Percentiles rank a stretch among this genome's conserved stretches.
phyloP scores from a whole-genome alignment of 192 early-diverging fungal species.

The Linnemannia hyalina region DNA sequence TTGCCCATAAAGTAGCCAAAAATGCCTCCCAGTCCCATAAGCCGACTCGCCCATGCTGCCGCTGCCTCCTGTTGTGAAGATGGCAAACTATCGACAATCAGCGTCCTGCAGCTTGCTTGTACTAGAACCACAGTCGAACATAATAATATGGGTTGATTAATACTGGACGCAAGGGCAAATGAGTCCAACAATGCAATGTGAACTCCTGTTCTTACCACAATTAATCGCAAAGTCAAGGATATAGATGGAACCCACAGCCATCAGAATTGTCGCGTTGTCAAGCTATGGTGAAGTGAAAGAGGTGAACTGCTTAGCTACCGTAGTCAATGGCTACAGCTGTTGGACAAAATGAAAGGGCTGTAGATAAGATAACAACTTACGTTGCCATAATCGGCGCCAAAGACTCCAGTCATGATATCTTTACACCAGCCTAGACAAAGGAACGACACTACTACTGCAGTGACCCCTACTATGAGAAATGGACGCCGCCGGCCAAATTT shows the following conservation, averaged over 20 bases:
- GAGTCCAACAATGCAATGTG: background rate
- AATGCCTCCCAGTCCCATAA: constrained; percentile 90
- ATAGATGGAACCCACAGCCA: constrained; percentile 89
- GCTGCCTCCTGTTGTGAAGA: constrained; percentile 86
- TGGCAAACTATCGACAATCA: constrained; percentile 89
- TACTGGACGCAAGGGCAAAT: background rate
- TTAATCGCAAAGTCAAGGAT: constrained; percentile 96
- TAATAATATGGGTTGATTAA: background rate
- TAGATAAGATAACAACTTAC: constrained; percentile 53
- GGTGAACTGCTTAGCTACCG: background rate
- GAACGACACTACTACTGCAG: constrained; percentile 73
- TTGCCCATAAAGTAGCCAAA: constrained; percentile 93
- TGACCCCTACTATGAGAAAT: constrained; percentile 84
- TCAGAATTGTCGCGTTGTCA: constrained; percentile 60
- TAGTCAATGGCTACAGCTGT: background rate
- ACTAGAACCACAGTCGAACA: constrained; percentile 56
- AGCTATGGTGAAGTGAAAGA: constrained; percentile 10
- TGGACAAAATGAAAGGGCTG: constrained; percentile 5
- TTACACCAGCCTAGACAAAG: constrained; percentile 82
- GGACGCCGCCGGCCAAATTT: constrained; percentile 85
- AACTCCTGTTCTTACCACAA: constrained; percentile 59
- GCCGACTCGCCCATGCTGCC: constrained; percentile 89
- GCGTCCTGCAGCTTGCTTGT: constrained; percentile 86
- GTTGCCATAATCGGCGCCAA: constrained; percentile 31
- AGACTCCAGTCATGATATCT: constrained; percentile 69